phyloP scores from a whole-genome alignment of 768 basidiomycete genomes.

The Suillus fuscotomentosus region DNA sequence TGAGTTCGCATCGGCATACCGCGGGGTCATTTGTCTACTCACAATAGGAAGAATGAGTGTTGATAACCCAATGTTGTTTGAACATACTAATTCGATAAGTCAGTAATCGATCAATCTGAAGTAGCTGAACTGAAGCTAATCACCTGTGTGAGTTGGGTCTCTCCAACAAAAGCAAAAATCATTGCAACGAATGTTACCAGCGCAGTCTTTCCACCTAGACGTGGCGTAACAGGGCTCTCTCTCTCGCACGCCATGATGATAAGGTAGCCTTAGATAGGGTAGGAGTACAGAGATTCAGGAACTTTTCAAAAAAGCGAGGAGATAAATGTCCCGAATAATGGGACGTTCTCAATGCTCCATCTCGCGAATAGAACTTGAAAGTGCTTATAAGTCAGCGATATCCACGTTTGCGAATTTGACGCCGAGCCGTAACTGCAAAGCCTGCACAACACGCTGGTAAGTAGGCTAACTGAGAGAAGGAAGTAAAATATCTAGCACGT shows the following conservation, averaged over 20 bases:
- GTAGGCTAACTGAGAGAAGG: not conserved
- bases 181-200: conserved; percentile 55
- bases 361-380: not conserved
- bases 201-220: conserved; percentile 47
- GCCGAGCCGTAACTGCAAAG: not conserved
- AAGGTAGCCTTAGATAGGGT: not conserved
- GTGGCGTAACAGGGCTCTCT: conserved; percentile 16
- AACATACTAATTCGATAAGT: conserved; percentile 56
- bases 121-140: conserved; percentile 11
- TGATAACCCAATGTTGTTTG: conserved; percentile 74
- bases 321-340: not conserved
- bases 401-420: not conserved
- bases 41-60: conserved; percentile 91
- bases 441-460: no score
- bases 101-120: not conserved
- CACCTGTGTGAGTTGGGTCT: conserved; percentile 79
- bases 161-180: conserved; percentile 71
- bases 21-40: conserved; percentile 24
- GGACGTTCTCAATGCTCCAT: not conserved
- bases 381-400: not conserved
- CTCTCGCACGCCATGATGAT: conserved; percentile 8
- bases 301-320: not conserved
- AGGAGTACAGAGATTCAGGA: not conserved
- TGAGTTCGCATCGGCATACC: conserved; percentile 6
- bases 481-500: conserved; percentile 3